A percentile compares a stretch with the other conserved stretches of the same genome.
Evolutionary conservation across 2,329 filamentous ascomycete genomes (phyloP).

Genomic region (Aspergillus pseudoterreus): DNA sequence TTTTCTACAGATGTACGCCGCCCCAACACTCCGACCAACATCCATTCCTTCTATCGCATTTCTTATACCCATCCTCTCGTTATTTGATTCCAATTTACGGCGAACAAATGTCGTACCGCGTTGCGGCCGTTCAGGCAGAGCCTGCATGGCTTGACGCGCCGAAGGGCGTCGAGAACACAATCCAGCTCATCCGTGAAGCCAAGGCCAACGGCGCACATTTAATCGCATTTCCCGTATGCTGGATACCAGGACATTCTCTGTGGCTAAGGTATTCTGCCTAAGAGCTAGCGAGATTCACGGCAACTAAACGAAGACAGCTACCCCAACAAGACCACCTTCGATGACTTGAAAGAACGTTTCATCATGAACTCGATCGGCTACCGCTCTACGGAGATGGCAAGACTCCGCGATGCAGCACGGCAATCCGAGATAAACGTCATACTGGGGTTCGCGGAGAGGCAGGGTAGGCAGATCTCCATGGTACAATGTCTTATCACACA

Average conservation of each 20-base stretch:
- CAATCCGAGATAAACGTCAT: constrained; percentile 40
- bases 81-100: too few species aligned
- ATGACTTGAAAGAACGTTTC: constrained; percentile 26
- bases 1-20: too few species aligned
- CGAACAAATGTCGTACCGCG: neutral
- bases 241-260: constrained; percentile 54
- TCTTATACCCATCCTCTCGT: too few species aligned
- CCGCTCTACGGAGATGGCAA: constrained; percentile 35
- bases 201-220: constrained; percentile 52
- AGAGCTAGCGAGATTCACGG: too few species aligned
- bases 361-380: constrained; percentile 29
- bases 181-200: constrained; percentile 54
- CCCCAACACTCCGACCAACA: too few species aligned
- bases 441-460: constrained; percentile 44
- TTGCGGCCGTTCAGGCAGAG: constrained; percentile 47
- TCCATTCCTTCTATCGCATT: too few species aligned
- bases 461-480: constrained; percentile 42
- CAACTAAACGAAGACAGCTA: constrained; percentile 19
- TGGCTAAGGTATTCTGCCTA: constrained; percentile 37
- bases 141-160: constrained; percentile 59
- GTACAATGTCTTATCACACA: constrained; percentile 44
- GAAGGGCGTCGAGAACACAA: constrained; percentile 54
- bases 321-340: constrained; percentile 27
- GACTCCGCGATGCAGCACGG: constrained; percentile 32
- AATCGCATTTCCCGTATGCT: constrained; percentile 54